phyloP scores from a whole-genome alignment of 306 rosid genomes.

The Fragaria vesca region DNA sequence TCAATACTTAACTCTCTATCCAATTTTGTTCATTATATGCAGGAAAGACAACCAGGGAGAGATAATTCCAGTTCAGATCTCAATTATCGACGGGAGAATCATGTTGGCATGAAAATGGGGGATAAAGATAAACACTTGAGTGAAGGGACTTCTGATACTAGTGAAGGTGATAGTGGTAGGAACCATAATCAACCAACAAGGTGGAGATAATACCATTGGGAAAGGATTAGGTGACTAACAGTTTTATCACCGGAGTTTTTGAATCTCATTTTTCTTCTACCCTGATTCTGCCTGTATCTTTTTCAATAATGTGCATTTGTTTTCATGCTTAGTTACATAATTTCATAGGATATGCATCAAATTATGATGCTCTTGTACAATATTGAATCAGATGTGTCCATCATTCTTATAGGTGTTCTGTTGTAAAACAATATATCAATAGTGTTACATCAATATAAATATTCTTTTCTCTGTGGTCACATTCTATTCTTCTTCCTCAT shows the following conservation, averaged over 20 bases:
- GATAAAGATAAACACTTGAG: conserved; percentile 36
- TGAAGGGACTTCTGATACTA: conserved; percentile 55
- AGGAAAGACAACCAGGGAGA: conserved; percentile 59
- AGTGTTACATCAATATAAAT: conserved; percentile 23
- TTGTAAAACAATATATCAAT: conserved; percentile 28
- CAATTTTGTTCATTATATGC: conserved; percentile 10
- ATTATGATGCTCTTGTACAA: conserved; percentile 43
- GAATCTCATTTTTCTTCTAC: conserved; percentile 28
- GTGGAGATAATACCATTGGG: conserved; percentile 46
- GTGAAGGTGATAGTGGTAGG: conserved; percentile 54
- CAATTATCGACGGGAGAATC: conserved; percentile 44
- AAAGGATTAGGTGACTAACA: conserved; percentile 37
- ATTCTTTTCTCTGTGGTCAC: conserved; percentile 19
- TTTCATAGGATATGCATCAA: conserved; percentile 31
- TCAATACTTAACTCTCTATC: conserved; percentile 1
- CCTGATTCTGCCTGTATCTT: conserved; percentile 29
- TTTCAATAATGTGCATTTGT: conserved; percentile 27
- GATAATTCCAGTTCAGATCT: conserved; percentile 48
- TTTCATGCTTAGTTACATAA: conserved; percentile 15
- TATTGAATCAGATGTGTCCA: conserved; percentile 25
- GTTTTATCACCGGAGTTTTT: conserved; percentile 30
- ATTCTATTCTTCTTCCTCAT: conserved; percentile 23
- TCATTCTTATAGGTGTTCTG: conserved; percentile 39
- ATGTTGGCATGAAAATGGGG: conserved; percentile 34
- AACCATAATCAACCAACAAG: conserved; percentile 46